Conservation (phyloP, 139 green algal genomes). For the Picochlorum sp. region DNA sequence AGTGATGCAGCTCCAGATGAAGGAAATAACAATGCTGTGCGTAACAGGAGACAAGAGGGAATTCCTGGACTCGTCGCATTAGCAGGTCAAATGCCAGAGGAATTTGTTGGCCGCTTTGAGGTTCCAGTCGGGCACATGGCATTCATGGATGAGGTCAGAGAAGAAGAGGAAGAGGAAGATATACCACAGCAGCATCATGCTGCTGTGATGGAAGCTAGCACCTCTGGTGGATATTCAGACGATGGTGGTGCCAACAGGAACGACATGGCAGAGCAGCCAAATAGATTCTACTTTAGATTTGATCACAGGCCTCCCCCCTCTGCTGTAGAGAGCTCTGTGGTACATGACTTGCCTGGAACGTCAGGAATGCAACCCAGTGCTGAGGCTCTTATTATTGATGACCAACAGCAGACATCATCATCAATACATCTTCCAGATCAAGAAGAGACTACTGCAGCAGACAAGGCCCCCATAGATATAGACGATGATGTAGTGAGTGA, state of each 20-base stretch:
- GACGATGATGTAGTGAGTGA: neutral
- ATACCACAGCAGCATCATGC: no score
- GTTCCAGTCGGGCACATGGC: neutral
- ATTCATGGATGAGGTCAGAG: neutral
- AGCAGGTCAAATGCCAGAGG: slow-evolving; percentile 1
- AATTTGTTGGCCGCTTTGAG: slow-evolving; percentile 10
- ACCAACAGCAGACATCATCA: neutral
- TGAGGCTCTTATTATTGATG: neutral
- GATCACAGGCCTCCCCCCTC: neutral
- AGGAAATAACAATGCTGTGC: neutral
- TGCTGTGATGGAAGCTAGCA: no score
- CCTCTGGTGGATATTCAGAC: no score
- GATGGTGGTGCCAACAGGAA: no score
- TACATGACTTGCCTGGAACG: neutral
- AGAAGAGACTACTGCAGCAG: neutral
- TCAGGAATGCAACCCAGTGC: neutral
- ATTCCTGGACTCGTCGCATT: slow-evolving; percentile 3
- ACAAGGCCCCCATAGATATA: neutral
- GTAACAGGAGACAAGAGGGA: neutral
- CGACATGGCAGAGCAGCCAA: no score
- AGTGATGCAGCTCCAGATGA: neutral
- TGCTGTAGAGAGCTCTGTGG: neutral
- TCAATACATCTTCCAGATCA: neutral
- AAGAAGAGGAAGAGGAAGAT: neutral
- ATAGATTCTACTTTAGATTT: no score